These are phyloP conservation scores for Exophiala xenobiotica DNA, from an alignment of 2,329 filamentous ascomycete genomes.

Conservation along the genomic window DNA sequence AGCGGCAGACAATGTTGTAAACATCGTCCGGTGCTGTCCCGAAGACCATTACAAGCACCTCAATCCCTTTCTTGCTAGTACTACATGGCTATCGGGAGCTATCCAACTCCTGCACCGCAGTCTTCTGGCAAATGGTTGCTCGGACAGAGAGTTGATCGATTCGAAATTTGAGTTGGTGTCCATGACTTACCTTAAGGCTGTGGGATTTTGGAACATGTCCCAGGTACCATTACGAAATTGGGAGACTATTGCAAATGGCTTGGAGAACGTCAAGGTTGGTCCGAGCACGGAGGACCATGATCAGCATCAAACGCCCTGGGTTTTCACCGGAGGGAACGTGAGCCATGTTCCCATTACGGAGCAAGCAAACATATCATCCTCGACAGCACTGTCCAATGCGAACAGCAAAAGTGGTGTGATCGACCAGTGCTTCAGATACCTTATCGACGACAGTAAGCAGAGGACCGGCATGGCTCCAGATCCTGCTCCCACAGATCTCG, in stretches of 20 bases:
- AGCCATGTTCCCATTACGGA: not conserved
- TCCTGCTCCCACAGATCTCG: not conserved
- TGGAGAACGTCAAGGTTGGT: not conserved
- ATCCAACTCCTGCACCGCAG: constrained; percentile 32
- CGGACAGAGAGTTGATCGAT: constrained; percentile 14
- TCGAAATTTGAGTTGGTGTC: not conserved
- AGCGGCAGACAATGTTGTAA: no score
- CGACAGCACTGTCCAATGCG: not conserved
- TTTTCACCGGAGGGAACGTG: not conserved
- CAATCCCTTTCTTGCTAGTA: constrained; percentile 36
- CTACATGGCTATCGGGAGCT: constrained; percentile 36
- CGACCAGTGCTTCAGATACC: not conserved
- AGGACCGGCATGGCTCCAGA: no score
- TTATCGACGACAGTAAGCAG: no score
- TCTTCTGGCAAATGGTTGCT: constrained; percentile 32
- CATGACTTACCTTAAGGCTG: not conserved
- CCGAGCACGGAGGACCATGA: not conserved
- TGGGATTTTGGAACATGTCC: not conserved
- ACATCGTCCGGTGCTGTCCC: not conserved
- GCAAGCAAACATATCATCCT: not conserved
- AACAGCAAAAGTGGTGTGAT: not conserved
- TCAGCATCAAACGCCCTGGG: not conserved
- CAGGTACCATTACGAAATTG: not conserved
- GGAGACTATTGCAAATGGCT: not conserved
- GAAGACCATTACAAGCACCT: constrained; percentile 24